Base-by-base conservation (phyloP, 208 protist species). In the Crithidia acanthocephali region DNA sequence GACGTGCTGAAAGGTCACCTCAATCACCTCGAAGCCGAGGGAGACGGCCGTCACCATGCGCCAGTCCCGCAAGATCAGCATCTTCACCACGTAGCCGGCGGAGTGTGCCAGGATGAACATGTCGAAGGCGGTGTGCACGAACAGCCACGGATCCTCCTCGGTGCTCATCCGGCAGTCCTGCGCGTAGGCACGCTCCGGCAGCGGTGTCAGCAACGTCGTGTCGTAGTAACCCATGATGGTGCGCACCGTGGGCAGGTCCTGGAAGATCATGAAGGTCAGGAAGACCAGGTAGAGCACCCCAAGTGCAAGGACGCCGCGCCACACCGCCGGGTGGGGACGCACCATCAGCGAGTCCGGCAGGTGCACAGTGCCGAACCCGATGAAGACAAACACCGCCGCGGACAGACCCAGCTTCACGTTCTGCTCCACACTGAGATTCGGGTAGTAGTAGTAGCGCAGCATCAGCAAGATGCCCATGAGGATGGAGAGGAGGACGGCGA, bases 261-360 rank as follows among this genome's bases (percentile, higher is more conserved):
- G 95, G 59, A 98, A 98, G 25, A 98, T 79, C 23, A 98, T 66
- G 67, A 98, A 99, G 42, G 95, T 89, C 4, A 99, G 73, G 33
- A 92, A 62, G 3, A 93, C 73, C 15, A 93, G n/a, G 79, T 99
- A 99, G 2, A 98, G 33, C 20, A 99, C 75, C 32, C 85, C 89
- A 28, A 90, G 32, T 37, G 96, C 93, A n/a, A 98, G 87, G 9
- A 98, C 89, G 1, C 86, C 57, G 18, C 98, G 87, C 98, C 98
- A 99, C 32, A 99, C 71, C 44, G 82, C 85, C 28, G 98, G 98
- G 81, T 99, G 98, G 25, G 98, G 98, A n/a, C 98, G 86, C 40
- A 96, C 81, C 62, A 99, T 86, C 16, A 96, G 72, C 25, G 92
- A 93, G 83, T 99, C 93, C 18, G 90, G 88, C 40, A 98, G 83